Base-by-base conservation (phyloP, 2,329 filamentous ascomycete genomes). In the Xylaria sp. region DNA sequence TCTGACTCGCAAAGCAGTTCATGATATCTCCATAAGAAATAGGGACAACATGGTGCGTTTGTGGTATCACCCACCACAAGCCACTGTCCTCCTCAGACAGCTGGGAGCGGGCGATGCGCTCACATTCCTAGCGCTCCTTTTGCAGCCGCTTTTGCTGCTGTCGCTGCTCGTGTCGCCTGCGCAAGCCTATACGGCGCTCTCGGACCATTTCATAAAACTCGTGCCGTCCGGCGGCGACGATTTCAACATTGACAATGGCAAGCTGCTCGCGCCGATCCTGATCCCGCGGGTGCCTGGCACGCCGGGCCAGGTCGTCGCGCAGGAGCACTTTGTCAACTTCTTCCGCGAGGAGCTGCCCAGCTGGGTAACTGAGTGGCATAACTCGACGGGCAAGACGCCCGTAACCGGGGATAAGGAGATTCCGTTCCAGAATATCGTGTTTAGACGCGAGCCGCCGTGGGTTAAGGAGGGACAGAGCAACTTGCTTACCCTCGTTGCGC, bases 401-500 rank as follows among this genome's bases (percentile, higher is more conserved):
- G 79, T 80, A 1, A 86, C 85, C 0, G 80, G 83, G 1, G 77
- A 82, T 55, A 80, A 79, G 61, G 77, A 87, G 46, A 74, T 93
- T 0, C 89, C 88, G 0, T 94, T 95, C 69, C 78, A 83, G 58
- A 95, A 96, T 69, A 76, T 95, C 47, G 86, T 95, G 55, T 83
- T 90, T 30, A 86, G 84, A 51, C 82, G 90, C 54, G 90, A 94
- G 73, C 91, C 91, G 48, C 91, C 91, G 6, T 91, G 89, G 86
- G 79, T 85, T 1, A 74, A 80, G 46, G 76, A 79, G 0, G 91
- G 91, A 0, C 84, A 92, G 70, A 83, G 89, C 11, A 88, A 87
- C 54, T 77, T 88, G 55, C 76, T 95, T 65, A 91, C 89, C 3
- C 78, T 95, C 53, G 91, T 91, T 7, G 91, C 91, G 39, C 91